Evolutionary conservation across 805 yeast species (phyloP), one percentile per base, ranked within the genome.

Genomic region (Myxozyma neotropica): DNA sequence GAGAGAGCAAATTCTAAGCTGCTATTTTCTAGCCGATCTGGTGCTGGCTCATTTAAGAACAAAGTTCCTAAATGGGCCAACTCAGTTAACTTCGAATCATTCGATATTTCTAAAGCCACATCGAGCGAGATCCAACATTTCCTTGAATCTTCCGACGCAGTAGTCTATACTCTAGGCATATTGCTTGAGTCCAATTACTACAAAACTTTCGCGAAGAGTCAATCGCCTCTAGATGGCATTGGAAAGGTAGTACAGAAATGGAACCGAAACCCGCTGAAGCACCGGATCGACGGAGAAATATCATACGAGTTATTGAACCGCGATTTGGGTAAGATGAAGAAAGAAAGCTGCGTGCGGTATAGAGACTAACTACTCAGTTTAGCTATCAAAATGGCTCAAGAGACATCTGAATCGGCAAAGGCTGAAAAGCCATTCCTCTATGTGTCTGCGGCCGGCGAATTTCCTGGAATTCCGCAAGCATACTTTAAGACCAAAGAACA

Each of bases 121-220:
- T n/a, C 55, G 19, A 44, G 39, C 3, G 59, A 58, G 15, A 8
- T 61, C n/a, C 45, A 33, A 7, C 50, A 50, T 4, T 49, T 27
- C n/a, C 45, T 58, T 5, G 40, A 53, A 24, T 43, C 53, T 3
- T 49, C 59, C 24, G 62, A 57, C 31, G 64, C 64, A 23, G 62
- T 61, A 10, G 64, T 58, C 3, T 61, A 61, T 29, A 43, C 49
- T 12, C 50, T 61, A 13, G 64, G 64, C 5, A 57, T 52, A 2
- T 47, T 61, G 12, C 50, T 61, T 17, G 64, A 61, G 40, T 61
- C 64, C n/a, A 53, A 49, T 24, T 57, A 53, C 42, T 61, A 61
- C 59, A 61, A 61, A 27, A 45, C 63, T 19, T 53, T 61, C 36
- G 54, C 53, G 4, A 38, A 63, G 26, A 45, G 59, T 27, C 40